These are phyloP conservation scores for Monilinia vaccinii-corymbosi DNA, from an alignment of 2,329 filamentous ascomycete genomes.

Conservation along the genomic window DNA sequence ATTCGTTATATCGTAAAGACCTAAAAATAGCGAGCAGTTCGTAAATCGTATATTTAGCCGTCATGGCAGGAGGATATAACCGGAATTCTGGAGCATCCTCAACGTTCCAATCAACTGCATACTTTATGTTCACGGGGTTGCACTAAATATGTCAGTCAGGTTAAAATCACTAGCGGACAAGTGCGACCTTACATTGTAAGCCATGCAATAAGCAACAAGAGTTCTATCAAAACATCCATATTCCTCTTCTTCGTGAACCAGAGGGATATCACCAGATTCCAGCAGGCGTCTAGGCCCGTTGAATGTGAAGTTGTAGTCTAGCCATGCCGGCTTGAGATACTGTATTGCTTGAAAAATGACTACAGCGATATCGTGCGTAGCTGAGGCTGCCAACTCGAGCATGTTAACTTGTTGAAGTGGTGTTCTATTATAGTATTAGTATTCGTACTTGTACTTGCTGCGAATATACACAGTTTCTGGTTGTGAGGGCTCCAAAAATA, in stretches of 20 bases:
- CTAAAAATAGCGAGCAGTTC: slow-evolving; percentile 64
- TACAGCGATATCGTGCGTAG: slow-evolving; percentile 54
- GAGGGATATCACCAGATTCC: slow-evolving; percentile 36
- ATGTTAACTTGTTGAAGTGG: slow-evolving; percentile 47
- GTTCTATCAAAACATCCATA: slow-evolving; percentile 55
- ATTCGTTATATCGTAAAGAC: slow-evolving; percentile 61
- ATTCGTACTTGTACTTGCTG: neutral
- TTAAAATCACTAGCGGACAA: neutral
- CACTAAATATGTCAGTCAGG: slow-evolving; percentile 16
- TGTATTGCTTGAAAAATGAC: slow-evolving; percentile 52
- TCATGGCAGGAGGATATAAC: slow-evolving; percentile 47
- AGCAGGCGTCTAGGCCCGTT: slow-evolving; percentile 47
- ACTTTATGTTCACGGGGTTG: slow-evolving; percentile 57
- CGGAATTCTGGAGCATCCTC: slow-evolving; percentile 61
- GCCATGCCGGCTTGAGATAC: slow-evolving; percentile 56
- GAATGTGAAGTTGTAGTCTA: slow-evolving; percentile 52
- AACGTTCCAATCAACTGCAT: slow-evolving; percentile 49
- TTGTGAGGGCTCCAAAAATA: neutral
- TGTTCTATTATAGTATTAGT: slow-evolving; percentile 21
- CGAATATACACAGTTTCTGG: neutral
- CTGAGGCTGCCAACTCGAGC: slow-evolving; percentile 53
- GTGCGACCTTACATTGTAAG: slow-evolving; percentile 44
- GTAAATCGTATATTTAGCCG: slow-evolving; percentile 45
- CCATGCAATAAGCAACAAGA: slow-evolving; percentile 59
- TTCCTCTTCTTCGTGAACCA: slow-evolving; percentile 46